Base-by-base conservation (phyloP, 805 yeast species). In the Komagataella mondaviorum region DNA sequence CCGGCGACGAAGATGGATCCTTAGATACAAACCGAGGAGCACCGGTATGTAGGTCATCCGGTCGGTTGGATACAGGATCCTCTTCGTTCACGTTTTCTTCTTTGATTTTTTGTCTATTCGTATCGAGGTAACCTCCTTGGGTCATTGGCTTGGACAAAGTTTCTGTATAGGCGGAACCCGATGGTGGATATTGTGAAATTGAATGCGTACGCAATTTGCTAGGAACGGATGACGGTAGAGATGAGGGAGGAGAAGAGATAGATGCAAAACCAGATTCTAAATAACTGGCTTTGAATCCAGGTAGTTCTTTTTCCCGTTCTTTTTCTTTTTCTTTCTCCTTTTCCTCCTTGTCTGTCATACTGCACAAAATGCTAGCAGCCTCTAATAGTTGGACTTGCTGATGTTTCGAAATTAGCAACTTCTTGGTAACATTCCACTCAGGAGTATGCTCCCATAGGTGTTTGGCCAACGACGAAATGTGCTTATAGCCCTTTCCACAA, bases 391-490 rank as follows among this genome's bases (percentile, higher is more conserved):
- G 95, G 14, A 87, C 95, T 63, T 86, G 95, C 65, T 86, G 95
- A 66, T 86, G 95, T 64, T 86, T 86, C n/a, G 88, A 82, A 44
- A 88, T 86, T 44, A 84, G 70, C 51, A 88, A 70, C 63, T 85
- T 85, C 57, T 86, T 83, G 3, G 96, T 88, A 63, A 83, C 83
- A 59, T 81, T 85, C 96, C 96, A 88, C 62, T 88, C 96, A 0
- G 96, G 95, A 0, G 96, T 88, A 64, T 88, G 96, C 62, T 88
- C 96, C 96, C 96, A 88, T 45, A 88, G 67, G 67, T 87, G 95
- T 64, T 87, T 87, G 2, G 95, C 93, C 54, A 87, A 72, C n/a
- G 90, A 83, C 1, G 89, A 81, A 5, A 88, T 84, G 67, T 88
- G 96, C 63, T 87, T 88, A 63, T 88, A 88, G 20, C 93, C 95